phyloP scores from a whole-genome alignment of 768 basidiomycete species.

The Mycena vitilis region DNA sequence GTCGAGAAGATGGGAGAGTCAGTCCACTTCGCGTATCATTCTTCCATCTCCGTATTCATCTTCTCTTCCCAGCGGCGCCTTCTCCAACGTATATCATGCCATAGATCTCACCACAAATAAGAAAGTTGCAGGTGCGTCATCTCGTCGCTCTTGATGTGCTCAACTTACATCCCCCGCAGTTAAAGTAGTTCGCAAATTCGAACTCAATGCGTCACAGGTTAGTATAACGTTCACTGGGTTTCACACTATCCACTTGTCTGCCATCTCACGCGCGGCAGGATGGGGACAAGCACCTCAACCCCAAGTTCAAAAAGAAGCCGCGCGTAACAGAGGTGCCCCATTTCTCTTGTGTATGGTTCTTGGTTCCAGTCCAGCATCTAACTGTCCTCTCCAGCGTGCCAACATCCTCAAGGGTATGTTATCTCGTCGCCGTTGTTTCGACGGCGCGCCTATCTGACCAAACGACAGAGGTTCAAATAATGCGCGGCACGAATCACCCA shows the following conservation, averaged over 20 bases:
- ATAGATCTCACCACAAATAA: constrained; percentile 78
- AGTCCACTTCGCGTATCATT: constrained; percentile 49
- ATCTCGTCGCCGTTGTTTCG: neutral
- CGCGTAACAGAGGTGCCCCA: constrained; percentile 95
- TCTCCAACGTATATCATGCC: constrained; percentile 98
- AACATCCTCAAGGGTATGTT: constrained; percentile 93
- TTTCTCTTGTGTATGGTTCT: constrained; percentile 37
- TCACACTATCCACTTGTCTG: constrained; percentile 38
- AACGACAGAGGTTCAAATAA: constrained; percentile 93
- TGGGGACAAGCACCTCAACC: constrained; percentile 93
- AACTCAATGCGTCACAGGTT: constrained; percentile 92
- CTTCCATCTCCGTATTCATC: constrained; percentile 34
- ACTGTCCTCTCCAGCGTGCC: constrained; percentile 73
- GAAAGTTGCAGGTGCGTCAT: constrained; percentile 82
- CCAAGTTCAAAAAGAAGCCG: constrained; percentile 96
- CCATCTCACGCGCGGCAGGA: constrained; percentile 66
- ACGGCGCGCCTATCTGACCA: constrained; percentile 16
- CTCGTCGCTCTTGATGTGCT: constrained; percentile 28
- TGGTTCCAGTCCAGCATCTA: constrained; percentile 20
- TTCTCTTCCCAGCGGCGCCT: constrained; percentile 76
- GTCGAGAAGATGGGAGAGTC: constrained; percentile 94
- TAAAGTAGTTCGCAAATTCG: constrained; percentile 95
- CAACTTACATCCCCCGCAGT: constrained; percentile 58
- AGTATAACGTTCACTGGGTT: constrained; percentile 49
- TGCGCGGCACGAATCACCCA: constrained; percentile 95